Percentiles rank a stretch among this genome's conserved stretches.
Evolutionary conservation across 345 rosid genomes (phyloP).

Genomic region (Barbarea vulgaris): DNA sequence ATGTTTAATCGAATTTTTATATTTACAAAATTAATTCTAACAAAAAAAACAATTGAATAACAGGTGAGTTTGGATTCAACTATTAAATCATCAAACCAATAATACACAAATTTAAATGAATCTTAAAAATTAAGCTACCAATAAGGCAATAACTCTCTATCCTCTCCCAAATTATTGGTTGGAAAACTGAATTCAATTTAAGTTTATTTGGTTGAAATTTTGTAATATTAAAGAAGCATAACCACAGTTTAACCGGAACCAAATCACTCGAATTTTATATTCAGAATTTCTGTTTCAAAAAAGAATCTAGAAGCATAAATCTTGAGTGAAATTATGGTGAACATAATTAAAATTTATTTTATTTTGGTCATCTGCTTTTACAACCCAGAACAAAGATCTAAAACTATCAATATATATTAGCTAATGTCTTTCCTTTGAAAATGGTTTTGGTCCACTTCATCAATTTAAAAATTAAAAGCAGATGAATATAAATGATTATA

Average conservation of each 20-base stretch:
- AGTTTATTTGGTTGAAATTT: neutral
- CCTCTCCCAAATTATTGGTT: neutral
- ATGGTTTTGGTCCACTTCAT: neutral
- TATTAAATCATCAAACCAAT: neutral
- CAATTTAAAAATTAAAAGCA: neutral
- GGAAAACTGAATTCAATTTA: neutral
- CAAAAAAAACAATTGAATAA: neutral
- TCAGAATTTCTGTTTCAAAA: neutral
- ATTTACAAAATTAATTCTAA: neutral
- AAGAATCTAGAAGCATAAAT: neutral
- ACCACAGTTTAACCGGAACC: neutral
- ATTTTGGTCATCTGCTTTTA: neutral
- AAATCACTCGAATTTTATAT: neutral
- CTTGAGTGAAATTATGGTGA: neutral
- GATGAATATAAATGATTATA: neutral
- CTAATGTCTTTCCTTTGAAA: neutral
- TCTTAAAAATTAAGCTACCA: neutral
- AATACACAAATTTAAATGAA: neutral
- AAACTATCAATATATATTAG: neutral
- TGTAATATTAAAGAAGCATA: neutral
- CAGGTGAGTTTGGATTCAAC: neutral
- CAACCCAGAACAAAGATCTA: neutral
- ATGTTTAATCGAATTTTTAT: neutral
- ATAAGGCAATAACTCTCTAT: neutral
- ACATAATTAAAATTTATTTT: neutral